Conservation (phyloP, 495 filamentous ascomycete species). For the Mytilinidion resinicola region DNA sequence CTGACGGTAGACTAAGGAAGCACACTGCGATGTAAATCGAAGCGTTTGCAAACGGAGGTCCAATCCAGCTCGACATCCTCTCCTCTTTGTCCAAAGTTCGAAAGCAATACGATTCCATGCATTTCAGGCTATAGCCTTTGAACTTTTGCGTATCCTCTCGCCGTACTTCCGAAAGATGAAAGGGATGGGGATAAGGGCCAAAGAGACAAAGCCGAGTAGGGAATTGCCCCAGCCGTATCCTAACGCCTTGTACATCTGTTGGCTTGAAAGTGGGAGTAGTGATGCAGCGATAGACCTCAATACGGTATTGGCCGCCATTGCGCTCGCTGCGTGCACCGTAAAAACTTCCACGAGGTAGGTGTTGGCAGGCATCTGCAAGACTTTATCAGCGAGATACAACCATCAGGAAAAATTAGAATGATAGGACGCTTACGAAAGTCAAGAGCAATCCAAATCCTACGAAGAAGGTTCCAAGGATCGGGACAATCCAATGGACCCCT, state of each 20-base stretch:
- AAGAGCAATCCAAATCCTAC: conserved; percentile 32
- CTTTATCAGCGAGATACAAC: not conserved
- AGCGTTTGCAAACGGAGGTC: no score
- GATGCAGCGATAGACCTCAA: conserved; percentile 21
- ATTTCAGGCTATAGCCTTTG: conserved; percentile 40
- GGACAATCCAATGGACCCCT: conserved; percentile 31
- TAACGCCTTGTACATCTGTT: conserved; percentile 18
- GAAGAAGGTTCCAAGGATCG: conserved; percentile 26
- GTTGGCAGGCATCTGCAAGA: conserved; percentile 24
- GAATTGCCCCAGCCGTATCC: conserved; percentile 40
- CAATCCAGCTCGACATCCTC: no score
- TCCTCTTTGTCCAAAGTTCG: no score
- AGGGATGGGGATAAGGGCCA: conserved; percentile 35
- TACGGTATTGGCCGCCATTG: conserved; percentile 31
- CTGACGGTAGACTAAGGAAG: no score
- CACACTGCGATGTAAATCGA: no score
- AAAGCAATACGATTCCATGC: no score
- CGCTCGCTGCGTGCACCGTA: conserved; percentile 27
- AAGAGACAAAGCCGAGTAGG: conserved; percentile 33
- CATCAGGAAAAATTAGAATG: not conserved
- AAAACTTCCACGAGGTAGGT: conserved; percentile 32
- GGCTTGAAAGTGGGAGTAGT: conserved; percentile 23
- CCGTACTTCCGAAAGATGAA: conserved; percentile 36
- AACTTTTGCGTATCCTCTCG: conserved; percentile 38
- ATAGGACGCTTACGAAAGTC: conserved; percentile 21